These are phyloP conservation scores for Entelexis sorbosivorans DNA, from an alignment of 1,139 yeast genomes.

Conservation along the genomic window DNA sequence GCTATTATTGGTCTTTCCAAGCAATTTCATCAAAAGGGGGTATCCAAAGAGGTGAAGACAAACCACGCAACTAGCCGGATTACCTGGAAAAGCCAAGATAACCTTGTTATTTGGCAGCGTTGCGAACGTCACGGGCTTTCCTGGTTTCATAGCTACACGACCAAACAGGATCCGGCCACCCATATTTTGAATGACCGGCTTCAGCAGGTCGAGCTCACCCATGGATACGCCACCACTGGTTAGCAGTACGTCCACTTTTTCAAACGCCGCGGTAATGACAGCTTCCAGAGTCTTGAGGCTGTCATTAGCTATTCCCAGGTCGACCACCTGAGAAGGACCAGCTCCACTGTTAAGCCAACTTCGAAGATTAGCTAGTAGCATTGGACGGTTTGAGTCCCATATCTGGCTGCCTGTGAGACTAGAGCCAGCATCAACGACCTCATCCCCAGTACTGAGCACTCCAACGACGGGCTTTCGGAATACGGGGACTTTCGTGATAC, in stretches of 20 bases:
- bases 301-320: conserved; percentile 39
- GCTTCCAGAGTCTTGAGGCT: conserved; percentile 25
- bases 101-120: conserved; percentile 29
- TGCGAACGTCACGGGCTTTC: conserved; percentile 46
- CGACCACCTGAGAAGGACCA: conserved; percentile 31
- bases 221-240: conserved; percentile 48
- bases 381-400: conserved; percentile 41
- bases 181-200: conserved; percentile 39
- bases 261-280: conserved; percentile 27
- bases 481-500: conserved; percentile 32
- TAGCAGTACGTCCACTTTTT: conserved; percentile 34
- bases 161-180: conserved; percentile 41
- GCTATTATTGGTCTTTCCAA: conserved; percentile 28
- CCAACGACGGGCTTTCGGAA: conserved; percentile 37
- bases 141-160: conserved; percentile 45
- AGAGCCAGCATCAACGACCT: conserved; percentile 32
- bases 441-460: conserved; percentile 43
- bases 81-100: conserved; percentile 43
- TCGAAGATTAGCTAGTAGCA: conserved; percentile 32
- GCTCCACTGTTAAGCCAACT: conserved; percentile 22
- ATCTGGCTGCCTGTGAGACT: conserved; percentile 34
- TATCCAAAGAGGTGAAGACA: conserved; percentile 38
- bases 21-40: conserved; percentile 35
- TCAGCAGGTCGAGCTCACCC: conserved; percentile 43
- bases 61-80: conserved; percentile 43